Evolutionary conservation across 371 early-diverging fungal species (phyloP).

Genomic region (Lichtheimia hyalospora): DNA sequence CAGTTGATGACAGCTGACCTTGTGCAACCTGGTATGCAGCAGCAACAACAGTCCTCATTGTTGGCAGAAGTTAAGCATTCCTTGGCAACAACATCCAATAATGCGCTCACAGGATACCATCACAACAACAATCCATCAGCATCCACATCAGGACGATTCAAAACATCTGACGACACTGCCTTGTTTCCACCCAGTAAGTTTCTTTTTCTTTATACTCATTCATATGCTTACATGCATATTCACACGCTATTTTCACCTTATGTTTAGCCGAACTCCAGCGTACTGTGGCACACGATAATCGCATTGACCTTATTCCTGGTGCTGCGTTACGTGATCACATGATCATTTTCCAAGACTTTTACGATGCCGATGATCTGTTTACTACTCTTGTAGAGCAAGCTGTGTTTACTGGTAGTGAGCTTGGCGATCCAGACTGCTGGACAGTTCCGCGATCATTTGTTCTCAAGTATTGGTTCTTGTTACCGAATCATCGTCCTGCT

Average conservation of each 20-base stretch:
- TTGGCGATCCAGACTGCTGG: slow-evolving; percentile 43
- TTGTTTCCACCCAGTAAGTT: slow-evolving; percentile 33
- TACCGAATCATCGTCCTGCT: slow-evolving; percentile 26
- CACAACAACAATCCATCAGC: background rate
- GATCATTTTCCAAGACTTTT: slow-evolving; percentile 46
- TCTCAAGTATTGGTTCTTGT: slow-evolving; percentile 35
- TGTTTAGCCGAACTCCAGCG: slow-evolving; percentile 42
- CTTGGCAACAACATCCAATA: background rate
- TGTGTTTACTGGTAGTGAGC: slow-evolving; percentile 39
- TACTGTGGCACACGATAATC: slow-evolving; percentile 38
- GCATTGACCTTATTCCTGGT: slow-evolving; percentile 43
- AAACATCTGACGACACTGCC: background rate
- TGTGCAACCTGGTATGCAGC: background rate
- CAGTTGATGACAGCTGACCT: slow-evolving; percentile 26
- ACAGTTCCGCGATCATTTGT: slow-evolving; percentile 34
- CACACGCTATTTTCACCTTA: background rate
- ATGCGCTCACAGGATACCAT: background rate
- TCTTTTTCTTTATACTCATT: background rate
- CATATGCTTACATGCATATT: background rate
- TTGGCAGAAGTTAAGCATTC: background rate
- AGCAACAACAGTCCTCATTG: background rate
- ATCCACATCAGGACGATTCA: background rate
- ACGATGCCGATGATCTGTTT: slow-evolving; percentile 41
- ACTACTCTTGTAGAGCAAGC: slow-evolving; percentile 27
- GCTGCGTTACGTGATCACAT: slow-evolving; percentile 40